A percentile compares a stretch with the other conserved stretches of the same genome.
phyloP scores from a whole-genome alignment of 2,329 filamentous ascomycete species.

The Zopfia rhizophila region DNA sequence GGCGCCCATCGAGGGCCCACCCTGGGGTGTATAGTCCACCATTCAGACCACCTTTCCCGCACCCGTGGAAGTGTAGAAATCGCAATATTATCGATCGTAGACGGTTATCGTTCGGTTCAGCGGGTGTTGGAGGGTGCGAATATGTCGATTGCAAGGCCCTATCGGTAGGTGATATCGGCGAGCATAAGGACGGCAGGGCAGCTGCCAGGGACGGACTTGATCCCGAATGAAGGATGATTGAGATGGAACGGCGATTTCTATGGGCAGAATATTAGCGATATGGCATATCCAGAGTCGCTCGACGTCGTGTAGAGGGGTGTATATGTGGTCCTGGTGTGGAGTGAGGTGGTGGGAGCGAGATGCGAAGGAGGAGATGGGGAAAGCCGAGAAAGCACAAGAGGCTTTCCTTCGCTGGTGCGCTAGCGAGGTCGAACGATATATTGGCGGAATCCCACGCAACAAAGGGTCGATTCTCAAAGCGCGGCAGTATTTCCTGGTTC shows the following conservation, averaged over 20 bases:
- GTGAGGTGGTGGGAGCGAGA: conserved; percentile 32
- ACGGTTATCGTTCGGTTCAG: conserved; percentile 2
- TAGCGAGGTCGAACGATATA: conserved; percentile 13
- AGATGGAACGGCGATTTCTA: not conserved
- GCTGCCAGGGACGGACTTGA: conserved; percentile 27
- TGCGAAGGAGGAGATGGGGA: conserved; percentile 23
- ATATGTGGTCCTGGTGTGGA: conserved; percentile 23
- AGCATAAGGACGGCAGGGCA: conserved; percentile 43
- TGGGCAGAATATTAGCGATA: not conserved
- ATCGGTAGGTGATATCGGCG: conserved; percentile 40
- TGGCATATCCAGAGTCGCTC: conserved; percentile 11
- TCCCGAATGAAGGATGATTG: conserved; percentile 11
- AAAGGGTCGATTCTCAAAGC: conserved; percentile 8
- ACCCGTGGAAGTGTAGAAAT: conserved; percentile 20
- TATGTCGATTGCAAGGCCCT: conserved; percentile 34
- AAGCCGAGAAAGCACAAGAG: conserved; percentile 16
- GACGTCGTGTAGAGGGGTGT: conserved; percentile 15
- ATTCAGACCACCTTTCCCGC: conserved; percentile 41
- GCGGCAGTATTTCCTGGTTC: not conserved
- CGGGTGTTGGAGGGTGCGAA: conserved; percentile 12
- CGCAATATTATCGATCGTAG: conserved; percentile 23
- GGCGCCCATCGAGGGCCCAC: conserved; percentile 44
- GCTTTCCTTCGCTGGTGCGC: conserved; percentile 8
- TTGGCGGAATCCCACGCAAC: conserved; percentile 8
- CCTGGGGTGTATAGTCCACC: conserved; percentile 48